Base-by-base conservation (phyloP, 208 protist genomes). In the Borovskyia barvae region DNA sequence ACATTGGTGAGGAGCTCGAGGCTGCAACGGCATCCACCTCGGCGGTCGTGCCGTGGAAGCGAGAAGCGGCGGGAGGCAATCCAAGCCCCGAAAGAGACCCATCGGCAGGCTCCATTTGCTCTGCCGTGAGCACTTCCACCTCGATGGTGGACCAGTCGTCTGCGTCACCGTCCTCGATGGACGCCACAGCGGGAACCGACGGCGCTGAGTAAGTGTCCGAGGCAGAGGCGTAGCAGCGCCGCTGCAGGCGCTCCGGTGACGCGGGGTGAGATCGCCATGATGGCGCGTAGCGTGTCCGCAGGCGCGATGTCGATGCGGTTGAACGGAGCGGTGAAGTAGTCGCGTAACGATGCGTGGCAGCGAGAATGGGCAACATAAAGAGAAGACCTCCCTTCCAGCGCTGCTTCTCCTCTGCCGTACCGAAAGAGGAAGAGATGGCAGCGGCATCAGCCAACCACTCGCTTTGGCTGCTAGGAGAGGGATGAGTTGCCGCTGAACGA, bases 81-180 rank as follows among this genome's bases (percentile, higher is more conserved):
- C n/a, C n/a, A n/a, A n/a, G n/a, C n/a, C n/a, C n/a, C n/a, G n/a
- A n/a, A n/a, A n/a, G n/a, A n/a, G n/a, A n/a, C n/a, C n/a, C n/a
- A n/a, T n/a, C n/a, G n/a, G n/a, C 33, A 29, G 29, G 3, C 19
- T 48, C 32, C 3, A 32, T 20, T 45, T 15, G n/a, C 32, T 36
- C 56, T 3, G 63, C 47, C 47, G 51, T 22, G 30, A 70, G 33
- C 37, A 70, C 47, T 15, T 70, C 63, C n/a, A 70, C 63, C 32
- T 63, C 63, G 33, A 70, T 56, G 2, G 39, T 52, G 4, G 63
- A 63, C 63, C 63, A 70, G 42, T 70, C 63, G 17, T 70, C 63
- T 8, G 17, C 26, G n/a, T 39, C 40, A 17, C n/a, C 47, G 25
- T 37, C 41, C 29, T 30, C 19, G 36, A 8, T 20, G 3, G 17